Conservation (phyloP, 2,329 filamentous ascomycete species). For the Ascosphaera pollenicola region DNA sequence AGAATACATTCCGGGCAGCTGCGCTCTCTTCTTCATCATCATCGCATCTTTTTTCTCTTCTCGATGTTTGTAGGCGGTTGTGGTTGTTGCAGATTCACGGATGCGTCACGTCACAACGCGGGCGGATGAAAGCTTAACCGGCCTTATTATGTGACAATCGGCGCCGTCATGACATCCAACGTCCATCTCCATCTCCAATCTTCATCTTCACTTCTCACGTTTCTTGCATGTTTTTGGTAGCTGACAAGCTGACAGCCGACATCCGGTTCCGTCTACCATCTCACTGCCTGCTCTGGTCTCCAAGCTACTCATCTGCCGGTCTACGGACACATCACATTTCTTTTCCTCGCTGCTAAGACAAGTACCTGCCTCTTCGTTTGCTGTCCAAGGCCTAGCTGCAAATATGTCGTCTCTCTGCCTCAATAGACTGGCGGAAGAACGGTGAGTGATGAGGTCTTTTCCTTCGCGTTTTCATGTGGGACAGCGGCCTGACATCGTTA, state of each 20-base stretch:
- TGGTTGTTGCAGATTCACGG: neutral
- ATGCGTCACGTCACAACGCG: neutral
- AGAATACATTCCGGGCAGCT: conserved; percentile 1
- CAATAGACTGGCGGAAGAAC: conserved; percentile 71
- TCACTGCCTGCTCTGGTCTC: neutral
- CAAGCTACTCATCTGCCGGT: neutral
- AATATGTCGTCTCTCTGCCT: conserved; percentile 59
- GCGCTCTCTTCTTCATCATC: neutral
- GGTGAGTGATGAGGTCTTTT: conserved; percentile 30
- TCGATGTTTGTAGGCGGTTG: neutral
- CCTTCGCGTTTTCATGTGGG: neutral
- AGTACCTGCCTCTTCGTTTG: neutral
- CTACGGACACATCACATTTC: neutral
- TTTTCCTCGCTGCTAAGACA: neutral
- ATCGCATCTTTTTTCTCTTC: neutral
- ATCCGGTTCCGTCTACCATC: neutral
- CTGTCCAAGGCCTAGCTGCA: neutral
- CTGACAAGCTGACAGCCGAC: too few relatives aligned
- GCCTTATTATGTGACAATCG: conserved; percentile 1
- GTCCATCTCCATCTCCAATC: conserved; percentile 2
- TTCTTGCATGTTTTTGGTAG: conserved; percentile 1
- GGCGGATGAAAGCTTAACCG: conserved; percentile 1
- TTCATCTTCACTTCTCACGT: conserved; percentile 3
- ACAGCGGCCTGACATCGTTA: conserved; percentile 1
- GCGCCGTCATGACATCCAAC: conserved; percentile 1